Base-by-base conservation (phyloP, 1,284 basidiomycete species). In the Meira miltonrushii region DNA sequence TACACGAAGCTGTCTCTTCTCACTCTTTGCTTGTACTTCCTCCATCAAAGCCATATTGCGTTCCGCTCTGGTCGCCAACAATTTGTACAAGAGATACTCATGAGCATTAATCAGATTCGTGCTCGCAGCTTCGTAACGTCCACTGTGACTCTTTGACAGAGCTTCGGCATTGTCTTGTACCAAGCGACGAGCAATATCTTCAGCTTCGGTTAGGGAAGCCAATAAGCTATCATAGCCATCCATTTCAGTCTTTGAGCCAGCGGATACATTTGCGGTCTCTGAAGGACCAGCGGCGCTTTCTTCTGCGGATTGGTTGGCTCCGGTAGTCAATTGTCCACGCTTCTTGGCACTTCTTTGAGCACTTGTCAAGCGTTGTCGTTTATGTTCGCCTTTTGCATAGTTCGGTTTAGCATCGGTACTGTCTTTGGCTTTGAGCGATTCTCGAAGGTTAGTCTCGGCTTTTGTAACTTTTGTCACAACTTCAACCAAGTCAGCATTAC, bases 401-500 rank as follows among this genome's bases (percentile, higher is more conserved):
- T 38, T 44, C 4, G 44, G 54, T 13, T 57, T 37, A 17, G 21
- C 50, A 12, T 12, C 41, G 3, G 15, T 28, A 7, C 19, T 25
- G 15, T 57, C 55, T 13, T 61, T 59, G 23, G 49, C 23, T 33
- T 59, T 62, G 59, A 61, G 55, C n/a, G 47, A 17, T n/a, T 61
- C 59, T 37, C 61, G 58, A 0, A 75, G 63, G 2, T 60, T 59
- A n/a, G 65, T 74, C 69, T 92, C 85, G 2, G 88, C 90, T 12
- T 87, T 85, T 72, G 92, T 89, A 2, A 94, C 88, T 68, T 85
- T 87, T 60, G 90, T 79, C 62, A 96, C 81, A 17, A 89, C 89
- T 70, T 89, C 89, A 53, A 96, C 91, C 53, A 98, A 81, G 80
- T 98, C 92, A 0, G 92, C 90, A 69, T 88, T 92, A 57, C 92